Percentiles rank a stretch among this genome's conserved stretches.
Evolutionary conservation across 148 eudicot genomes (phyloP).

Genomic region (Camellia japonica): DNA sequence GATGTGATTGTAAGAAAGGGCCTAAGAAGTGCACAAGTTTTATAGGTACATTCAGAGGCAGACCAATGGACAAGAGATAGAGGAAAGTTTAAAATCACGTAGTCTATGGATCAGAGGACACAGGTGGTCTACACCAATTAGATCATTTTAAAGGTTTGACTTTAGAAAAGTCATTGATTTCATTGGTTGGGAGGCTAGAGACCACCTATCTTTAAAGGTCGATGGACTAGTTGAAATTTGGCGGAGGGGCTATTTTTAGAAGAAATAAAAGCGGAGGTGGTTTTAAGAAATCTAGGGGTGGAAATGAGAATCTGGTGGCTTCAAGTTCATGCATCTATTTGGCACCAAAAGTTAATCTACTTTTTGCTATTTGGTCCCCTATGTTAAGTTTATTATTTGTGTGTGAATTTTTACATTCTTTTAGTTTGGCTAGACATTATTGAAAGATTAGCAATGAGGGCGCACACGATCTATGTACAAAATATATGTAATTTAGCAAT

Average conservation of each 20-base stretch:
- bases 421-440: neutral
- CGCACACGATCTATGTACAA: too few species aligned
- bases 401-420: neutral
- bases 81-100: neutral
- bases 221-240: neutral
- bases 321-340: constrained; percentile 6
- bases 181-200: neutral
- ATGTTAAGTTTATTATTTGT: neutral
- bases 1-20: constrained; percentile 12
- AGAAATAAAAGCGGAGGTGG: neutral
- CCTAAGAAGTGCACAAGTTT: neutral
- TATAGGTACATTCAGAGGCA: neutral
- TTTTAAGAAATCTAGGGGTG: neutral
- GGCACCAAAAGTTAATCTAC: neutral
- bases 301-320: neutral
- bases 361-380: constrained; percentile 5
- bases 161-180: neutral
- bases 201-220: neutral
- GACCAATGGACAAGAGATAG: neutral
- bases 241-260: neutral
- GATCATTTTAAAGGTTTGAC: too few species aligned
- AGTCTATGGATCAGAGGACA: neutral
- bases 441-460: too few species aligned
- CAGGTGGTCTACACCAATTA: neutral
- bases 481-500: too few species aligned